Conservation (phyloP, 129 eudicot species). For the Smallanthus sonchifolius region DNA sequence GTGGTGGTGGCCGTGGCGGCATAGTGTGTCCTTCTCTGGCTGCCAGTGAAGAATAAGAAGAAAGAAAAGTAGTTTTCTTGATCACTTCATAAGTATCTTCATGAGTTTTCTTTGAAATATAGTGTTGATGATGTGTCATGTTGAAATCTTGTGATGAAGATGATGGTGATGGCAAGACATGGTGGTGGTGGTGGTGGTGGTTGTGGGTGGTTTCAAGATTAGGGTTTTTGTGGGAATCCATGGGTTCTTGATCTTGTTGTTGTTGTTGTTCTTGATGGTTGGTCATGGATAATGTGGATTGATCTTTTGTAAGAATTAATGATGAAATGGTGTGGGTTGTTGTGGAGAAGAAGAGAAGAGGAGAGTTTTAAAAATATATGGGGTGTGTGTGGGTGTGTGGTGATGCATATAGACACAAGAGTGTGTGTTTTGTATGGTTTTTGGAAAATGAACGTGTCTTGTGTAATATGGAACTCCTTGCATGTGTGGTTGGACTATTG, state of each 20-base stretch:
- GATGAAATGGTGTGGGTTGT: neutral
- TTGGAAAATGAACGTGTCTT: conserved; percentile 66
- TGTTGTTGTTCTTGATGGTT: conserved; percentile 10
- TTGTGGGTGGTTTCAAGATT: conserved; percentile 15
- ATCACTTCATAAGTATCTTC: neutral
- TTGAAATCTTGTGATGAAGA: conserved; percentile 21
- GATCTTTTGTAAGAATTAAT: neutral
- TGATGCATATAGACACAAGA: conserved; percentile 47
- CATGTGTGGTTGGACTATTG: conserved; percentile 47
- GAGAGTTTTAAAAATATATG: neutral
- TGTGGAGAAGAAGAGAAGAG: conserved; percentile 19
- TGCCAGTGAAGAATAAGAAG: neutral
- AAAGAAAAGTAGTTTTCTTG: neutral
- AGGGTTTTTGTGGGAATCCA: conserved; percentile 16
- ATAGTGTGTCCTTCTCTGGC: no score
- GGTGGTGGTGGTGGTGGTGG: conserved; percentile 3
- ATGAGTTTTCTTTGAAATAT: neutral
- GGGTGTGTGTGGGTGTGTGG: conserved; percentile 37
- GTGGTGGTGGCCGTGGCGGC: no score
- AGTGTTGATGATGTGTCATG: conserved; percentile 13
- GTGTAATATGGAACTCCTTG: conserved; percentile 32
- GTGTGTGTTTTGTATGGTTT: conserved; percentile 55
- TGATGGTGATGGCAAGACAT: conserved; percentile 9
- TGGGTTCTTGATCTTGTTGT: conserved; percentile 11
- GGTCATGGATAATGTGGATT: conserved; percentile 8